Evolutionary conservation across 345 rosid species (phyloP).

Genomic region (Hibiscus syriacus): DNA sequence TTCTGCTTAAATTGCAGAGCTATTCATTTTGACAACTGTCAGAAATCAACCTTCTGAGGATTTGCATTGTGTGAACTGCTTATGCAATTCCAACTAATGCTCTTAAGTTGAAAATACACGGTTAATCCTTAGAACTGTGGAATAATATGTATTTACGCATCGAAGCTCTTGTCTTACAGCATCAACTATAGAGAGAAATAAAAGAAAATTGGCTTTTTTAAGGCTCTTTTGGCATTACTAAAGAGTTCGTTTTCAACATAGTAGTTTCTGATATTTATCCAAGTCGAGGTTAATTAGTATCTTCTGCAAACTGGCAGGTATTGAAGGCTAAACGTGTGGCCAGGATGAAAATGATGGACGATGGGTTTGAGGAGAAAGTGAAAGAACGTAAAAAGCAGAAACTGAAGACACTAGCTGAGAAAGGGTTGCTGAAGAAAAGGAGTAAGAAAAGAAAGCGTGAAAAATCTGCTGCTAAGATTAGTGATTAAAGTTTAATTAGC

Average conservation of each 20-base stretch:
- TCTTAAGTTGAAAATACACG: background rate
- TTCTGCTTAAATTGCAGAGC: background rate
- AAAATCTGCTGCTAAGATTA: conserved; percentile 13
- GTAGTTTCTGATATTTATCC: background rate
- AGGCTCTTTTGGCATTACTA: background rate
- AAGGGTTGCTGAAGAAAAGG: conserved; percentile 50
- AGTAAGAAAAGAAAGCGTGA: conserved; percentile 22
- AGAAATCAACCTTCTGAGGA: background rate
- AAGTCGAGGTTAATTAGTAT: background rate
- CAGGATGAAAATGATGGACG: conserved; percentile 79
- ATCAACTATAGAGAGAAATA: background rate
- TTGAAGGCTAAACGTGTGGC: conserved; percentile 86
- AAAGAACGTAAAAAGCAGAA: conserved; percentile 68
- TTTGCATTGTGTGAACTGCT: background rate
- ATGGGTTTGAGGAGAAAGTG: conserved; percentile 75
- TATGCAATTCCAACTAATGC: background rate
- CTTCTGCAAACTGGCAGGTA: conserved; percentile 38
- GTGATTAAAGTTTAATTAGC: background rate
- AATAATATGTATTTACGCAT: background rate
- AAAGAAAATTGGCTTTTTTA: background rate
- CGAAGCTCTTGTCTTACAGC: background rate
- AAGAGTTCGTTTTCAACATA: background rate
- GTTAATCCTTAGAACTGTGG: background rate
- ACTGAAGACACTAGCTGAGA: conserved; percentile 46
- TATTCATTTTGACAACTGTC: background rate